Conservation (phyloP, 2,329 filamentous ascomycete species). For the Magnaporthiopsis incrustans region DNA sequence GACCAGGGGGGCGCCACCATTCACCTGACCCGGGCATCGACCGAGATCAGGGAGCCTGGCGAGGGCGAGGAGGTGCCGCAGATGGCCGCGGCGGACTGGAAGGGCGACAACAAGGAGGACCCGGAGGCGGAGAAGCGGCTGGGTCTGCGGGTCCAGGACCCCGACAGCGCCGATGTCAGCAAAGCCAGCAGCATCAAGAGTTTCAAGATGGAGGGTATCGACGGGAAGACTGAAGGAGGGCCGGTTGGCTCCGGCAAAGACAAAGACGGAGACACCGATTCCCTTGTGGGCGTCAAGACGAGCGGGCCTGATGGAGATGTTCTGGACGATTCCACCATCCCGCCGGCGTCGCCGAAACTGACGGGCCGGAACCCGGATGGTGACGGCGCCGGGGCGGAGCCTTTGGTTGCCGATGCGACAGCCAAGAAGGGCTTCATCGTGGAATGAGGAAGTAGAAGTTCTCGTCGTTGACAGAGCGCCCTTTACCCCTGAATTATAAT, state of each 20-base stretch:
- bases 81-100: slow-evolving; percentile 66
- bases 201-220: slow-evolving; percentile 11
- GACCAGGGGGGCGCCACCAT: slow-evolving; percentile 11
- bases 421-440: slow-evolving; percentile 15
- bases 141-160: slow-evolving; percentile 58
- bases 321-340: slow-evolving; percentile 12
- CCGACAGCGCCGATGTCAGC: slow-evolving; percentile 59
- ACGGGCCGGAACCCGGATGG: neutral
- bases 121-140: slow-evolving; percentile 52
- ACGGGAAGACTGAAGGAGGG: neutral
- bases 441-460: slow-evolving; percentile 4
- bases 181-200: slow-evolving; percentile 61
- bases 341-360: neutral
- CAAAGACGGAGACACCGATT: slow-evolving; percentile 14
- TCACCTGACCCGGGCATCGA: neutral
- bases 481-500: too few relatives aligned
- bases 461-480: too few relatives aligned
- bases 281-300: slow-evolving; percentile 20
- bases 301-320: slow-evolving; percentile 20
- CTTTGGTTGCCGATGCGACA: slow-evolving; percentile 8
- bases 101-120: slow-evolving; percentile 43
- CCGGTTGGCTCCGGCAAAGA: slow-evolving; percentile 1
- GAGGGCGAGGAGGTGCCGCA: slow-evolving; percentile 63
- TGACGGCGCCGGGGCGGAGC: neutral
- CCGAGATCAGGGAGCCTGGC: slow-evolving; percentile 51